These are phyloP conservation scores for Hammondia hammondi DNA, from an alignment of 169 alveolate genomes.

Conservation along the genomic window DNA sequence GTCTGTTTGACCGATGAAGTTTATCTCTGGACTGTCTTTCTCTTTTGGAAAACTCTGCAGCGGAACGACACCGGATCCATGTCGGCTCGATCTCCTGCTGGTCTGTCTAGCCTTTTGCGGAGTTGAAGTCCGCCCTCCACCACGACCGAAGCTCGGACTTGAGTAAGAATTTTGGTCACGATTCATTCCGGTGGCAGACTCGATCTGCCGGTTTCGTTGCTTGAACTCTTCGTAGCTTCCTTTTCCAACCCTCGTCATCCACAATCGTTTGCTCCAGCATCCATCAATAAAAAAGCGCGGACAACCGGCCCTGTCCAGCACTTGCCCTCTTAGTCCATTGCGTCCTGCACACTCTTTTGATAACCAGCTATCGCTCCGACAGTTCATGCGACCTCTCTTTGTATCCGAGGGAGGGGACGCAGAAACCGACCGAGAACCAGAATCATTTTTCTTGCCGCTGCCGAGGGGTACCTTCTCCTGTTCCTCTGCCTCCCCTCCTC, in stretches of 20 bases:
- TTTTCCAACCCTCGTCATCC: slow-evolving; percentile 8
- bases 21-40: background rate
- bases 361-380: background rate
- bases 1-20: background rate
- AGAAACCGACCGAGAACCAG: background rate
- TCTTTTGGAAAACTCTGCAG: background rate
- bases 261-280: slow-evolving; percentile 39
- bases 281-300: slow-evolving; percentile 36
- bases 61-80: background rate
- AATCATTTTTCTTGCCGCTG: background rate
- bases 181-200: background rate
- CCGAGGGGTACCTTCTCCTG: background rate
- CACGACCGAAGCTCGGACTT: background rate
- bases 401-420: background rate
- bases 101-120: background rate
- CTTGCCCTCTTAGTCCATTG: background rate
- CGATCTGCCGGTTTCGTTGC: background rate
- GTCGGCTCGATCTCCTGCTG: background rate
- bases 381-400: background rate
- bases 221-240: background rate
- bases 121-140: background rate
- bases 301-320: background rate
- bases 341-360: background rate
- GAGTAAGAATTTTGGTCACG: background rate
- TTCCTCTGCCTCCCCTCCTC: no score